These are phyloP conservation scores for Amylostereum chailletii DNA, from an alignment of 1,284 basidiomycete genomes.

Conservation along the genomic window DNA sequence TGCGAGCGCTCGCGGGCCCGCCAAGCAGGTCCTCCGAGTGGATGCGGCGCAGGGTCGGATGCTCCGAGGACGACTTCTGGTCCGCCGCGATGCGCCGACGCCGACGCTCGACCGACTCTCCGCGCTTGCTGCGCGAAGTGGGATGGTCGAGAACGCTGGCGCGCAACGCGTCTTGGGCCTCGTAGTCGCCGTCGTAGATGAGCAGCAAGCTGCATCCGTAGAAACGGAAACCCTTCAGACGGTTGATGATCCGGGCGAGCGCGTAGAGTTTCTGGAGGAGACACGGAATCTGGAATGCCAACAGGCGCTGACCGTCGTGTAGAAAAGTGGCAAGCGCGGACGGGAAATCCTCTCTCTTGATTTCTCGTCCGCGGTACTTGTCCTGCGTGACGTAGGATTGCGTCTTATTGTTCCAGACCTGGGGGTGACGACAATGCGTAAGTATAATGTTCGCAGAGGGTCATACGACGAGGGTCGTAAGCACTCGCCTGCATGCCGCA, in stretches of 20 bases:
- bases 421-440: conserved; percentile 13
- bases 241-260: conserved; percentile 86
- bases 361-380: conserved; percentile 93
- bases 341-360: conserved; percentile 81
- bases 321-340: conserved; percentile 80
- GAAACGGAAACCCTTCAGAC: conserved; percentile 89
- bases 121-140: conserved; percentile 63
- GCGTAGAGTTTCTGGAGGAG: conserved; percentile 89
- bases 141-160: conserved; percentile 55
- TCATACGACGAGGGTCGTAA: neutral
- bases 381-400: conserved; percentile 88
- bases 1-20: conserved; percentile 54
- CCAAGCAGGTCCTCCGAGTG: conserved; percentile 69
- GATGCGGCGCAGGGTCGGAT: conserved; percentile 52
- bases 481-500: conserved; percentile 95
- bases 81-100: conserved; percentile 25
- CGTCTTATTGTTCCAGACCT: conserved; percentile 87
- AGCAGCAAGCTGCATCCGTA: conserved; percentile 96
- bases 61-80: conserved; percentile 22
- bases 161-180: conserved; percentile 72
- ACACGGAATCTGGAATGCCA: conserved; percentile 88
- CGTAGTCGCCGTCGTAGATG: conserved; percentile 94
- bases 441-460: conserved; percentile 9
- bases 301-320: conserved; percentile 73
- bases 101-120: conserved; percentile 66